phyloP scores from a whole-genome alignment of 2,329 filamentous ascomycete genomes.

The Verticillium alfalfae region DNA sequence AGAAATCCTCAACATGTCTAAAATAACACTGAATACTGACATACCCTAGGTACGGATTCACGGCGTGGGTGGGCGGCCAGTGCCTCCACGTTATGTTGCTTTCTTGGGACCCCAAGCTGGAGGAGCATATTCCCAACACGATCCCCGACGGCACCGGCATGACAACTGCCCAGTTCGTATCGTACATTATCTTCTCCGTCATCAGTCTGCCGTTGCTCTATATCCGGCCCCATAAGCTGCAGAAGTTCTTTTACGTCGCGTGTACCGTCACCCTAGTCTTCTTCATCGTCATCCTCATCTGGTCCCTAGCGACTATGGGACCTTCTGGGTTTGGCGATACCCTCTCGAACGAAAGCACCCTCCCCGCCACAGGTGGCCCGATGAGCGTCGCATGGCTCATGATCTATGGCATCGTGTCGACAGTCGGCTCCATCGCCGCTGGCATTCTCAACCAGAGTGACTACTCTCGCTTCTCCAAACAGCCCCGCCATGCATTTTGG shows the following conservation, averaged over 20 bases:
- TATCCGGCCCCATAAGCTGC: constrained; percentile 35
- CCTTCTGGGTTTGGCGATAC: constrained; percentile 29
- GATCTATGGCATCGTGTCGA: constrained; percentile 28
- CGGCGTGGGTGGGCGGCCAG: constrained; percentile 40
- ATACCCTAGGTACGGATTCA: constrained; percentile 31
- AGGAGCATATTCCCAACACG: constrained; percentile 33
- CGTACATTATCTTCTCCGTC: constrained; percentile 37
- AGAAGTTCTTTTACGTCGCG: constrained; percentile 34
- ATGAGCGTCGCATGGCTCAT: constrained; percentile 28
- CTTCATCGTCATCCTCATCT: constrained; percentile 34
- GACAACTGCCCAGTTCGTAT: constrained; percentile 36
- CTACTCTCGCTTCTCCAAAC: constrained; percentile 26
- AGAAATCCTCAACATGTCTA: not conserved
- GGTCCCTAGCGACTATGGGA: constrained; percentile 37
- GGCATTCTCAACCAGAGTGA: constrained; percentile 33
- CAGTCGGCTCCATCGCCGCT: constrained; percentile 28
- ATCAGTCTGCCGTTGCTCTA: constrained; percentile 36
- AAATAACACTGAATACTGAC: constrained; percentile 1
- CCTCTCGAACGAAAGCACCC: constrained; percentile 14
- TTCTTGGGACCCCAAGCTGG: constrained; percentile 36
- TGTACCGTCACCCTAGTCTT: constrained; percentile 32
- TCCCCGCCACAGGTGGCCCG: constrained; percentile 20
- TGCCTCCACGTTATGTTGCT: constrained; percentile 39
- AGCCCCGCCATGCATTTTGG: constrained; percentile 24
- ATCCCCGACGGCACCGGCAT: constrained; percentile 33